phyloP scores from a whole-genome alignment of 2,329 filamentous ascomycete species.

The Fusarium setosum region DNA sequence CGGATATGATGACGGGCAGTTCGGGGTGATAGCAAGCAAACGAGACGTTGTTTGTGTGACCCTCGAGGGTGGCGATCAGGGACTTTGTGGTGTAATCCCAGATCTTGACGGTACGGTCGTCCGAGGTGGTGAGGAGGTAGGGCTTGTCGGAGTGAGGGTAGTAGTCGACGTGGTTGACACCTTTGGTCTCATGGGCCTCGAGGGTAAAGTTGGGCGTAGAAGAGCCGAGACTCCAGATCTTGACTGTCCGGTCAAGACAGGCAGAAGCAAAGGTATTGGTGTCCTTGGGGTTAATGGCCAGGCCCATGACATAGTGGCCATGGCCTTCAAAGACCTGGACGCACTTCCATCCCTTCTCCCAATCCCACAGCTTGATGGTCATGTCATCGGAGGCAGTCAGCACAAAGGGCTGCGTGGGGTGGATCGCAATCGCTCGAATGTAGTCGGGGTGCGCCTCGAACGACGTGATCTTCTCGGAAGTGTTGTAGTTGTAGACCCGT shows the following conservation, averaged over 20 bases:
- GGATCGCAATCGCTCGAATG: conserved; percentile 94
- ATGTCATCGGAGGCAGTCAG: conserved; percentile 97
- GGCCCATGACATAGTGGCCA: conserved; percentile 94
- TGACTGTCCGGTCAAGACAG: conserved; percentile 95
- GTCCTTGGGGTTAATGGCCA: conserved; percentile 97
- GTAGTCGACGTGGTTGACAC: conserved; percentile 97
- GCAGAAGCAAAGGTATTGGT: conserved; percentile 93
- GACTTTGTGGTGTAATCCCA: conserved; percentile 99
- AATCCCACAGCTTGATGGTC: conserved; percentile 99
- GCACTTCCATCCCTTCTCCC: conserved; percentile 98
- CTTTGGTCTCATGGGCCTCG: conserved; percentile 96
- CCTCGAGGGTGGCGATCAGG: conserved; percentile 94
- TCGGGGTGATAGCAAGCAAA: conserved; percentile 99
- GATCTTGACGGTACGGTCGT: conserved; percentile 96
- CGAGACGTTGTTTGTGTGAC: conserved; percentile 97
- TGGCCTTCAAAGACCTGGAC: conserved; percentile 97
- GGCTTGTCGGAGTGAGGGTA: conserved; percentile 79
- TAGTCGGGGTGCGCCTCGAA: conserved; percentile 99
- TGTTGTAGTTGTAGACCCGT: conserved; percentile 99
- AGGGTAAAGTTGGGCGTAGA: conserved; percentile 96
- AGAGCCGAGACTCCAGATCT: conserved; percentile 97
- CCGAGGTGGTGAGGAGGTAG: conserved; percentile 95
- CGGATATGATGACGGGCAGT: conserved; percentile 95
- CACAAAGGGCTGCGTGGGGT: conserved; percentile 95
- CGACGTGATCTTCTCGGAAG: conserved; percentile 95